A percentile compares a stretch with the other conserved stretches of the same genome.
Evolutionary conservation across 192 early-diverging fungal species (phyloP).

Genomic region (Coemansia sp.): DNA sequence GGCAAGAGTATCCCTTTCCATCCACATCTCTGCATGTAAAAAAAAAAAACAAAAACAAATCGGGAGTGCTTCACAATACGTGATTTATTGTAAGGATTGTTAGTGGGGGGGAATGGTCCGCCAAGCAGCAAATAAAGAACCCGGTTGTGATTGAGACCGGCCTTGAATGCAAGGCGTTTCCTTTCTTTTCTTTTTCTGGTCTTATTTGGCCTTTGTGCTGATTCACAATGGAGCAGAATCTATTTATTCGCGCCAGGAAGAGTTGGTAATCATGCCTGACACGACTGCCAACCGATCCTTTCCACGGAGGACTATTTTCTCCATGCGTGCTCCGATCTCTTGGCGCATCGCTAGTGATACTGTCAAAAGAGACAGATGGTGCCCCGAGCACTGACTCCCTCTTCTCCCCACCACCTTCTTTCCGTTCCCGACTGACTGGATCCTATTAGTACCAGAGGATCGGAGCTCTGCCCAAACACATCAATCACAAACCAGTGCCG

Average conservation of each 20-base stretch:
- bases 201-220: background rate
- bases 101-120: background rate
- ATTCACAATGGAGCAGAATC: background rate
- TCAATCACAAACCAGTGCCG: background rate
- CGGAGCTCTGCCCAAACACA: conserved; percentile 2
- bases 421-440: background rate
- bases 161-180: conserved; percentile 1
- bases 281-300: no score
- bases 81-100: background rate
- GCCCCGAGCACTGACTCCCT: background rate
- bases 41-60: conserved; percentile 1
- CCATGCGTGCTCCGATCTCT: no score
- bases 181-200: background rate
- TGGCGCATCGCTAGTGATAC: background rate
- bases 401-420: background rate
- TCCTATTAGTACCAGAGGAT: background rate
- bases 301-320: no score
- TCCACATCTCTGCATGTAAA: background rate
- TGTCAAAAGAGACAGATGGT: background rate
- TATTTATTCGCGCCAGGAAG: background rate
- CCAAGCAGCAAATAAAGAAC: background rate
- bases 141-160: background rate
- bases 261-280: background rate
- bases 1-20: background rate
- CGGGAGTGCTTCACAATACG: background rate